Base-by-base conservation (phyloP, 345 rosid genomes). In the Arabis hirsuta region DNA sequence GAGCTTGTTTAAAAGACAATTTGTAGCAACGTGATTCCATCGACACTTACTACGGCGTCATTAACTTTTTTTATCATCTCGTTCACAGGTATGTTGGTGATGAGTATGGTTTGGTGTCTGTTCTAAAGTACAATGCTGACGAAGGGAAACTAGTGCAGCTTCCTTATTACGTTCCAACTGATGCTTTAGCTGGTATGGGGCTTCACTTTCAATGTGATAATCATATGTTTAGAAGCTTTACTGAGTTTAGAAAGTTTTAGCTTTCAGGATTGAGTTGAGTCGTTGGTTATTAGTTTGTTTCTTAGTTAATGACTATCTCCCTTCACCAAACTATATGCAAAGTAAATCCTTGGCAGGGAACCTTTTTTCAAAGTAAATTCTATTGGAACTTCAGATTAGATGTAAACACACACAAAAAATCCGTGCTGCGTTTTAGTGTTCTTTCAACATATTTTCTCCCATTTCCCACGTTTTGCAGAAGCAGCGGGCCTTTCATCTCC, bases 71-170 rank as follows among this genome's bases (percentile, higher is more conserved):
- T 34, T 52, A 38, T 50, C 26, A 52, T 52, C 45, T 73, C n/a
- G 12, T 31, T 74, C 66, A 51, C 73, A 92, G 98, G 90, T 84
- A 84, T 77, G 54, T 92, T 29, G 96, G 98, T 67, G 98, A 92
- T 72, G 96, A 92, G 79, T 71, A 81, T 11, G 98, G 96, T 50
- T 81, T 68, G 82, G 86, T 88, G 63, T 87, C 82, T 62, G 90
- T 86, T 44, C 24, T 88, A 51, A 84, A 90, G 81, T 90, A 71
- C 80, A 83, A 77, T 59, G 78, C 78, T 65, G 90, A 84, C 50
- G 84, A 78, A 63, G 73, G 78, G 72, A 81, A 79, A 69, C 80
- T 92, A 24, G 12, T 81, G 51, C 77, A n/a, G 38, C 73, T 82
- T 69, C 92, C 98, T 14, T 88, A 92, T 80, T 78, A 81, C 69